Evolutionary conservation across 2,329 filamentous ascomycete species (phyloP), one percentile per base, ranked within the genome.

Genomic region (Aspergillus sp.): DNA sequence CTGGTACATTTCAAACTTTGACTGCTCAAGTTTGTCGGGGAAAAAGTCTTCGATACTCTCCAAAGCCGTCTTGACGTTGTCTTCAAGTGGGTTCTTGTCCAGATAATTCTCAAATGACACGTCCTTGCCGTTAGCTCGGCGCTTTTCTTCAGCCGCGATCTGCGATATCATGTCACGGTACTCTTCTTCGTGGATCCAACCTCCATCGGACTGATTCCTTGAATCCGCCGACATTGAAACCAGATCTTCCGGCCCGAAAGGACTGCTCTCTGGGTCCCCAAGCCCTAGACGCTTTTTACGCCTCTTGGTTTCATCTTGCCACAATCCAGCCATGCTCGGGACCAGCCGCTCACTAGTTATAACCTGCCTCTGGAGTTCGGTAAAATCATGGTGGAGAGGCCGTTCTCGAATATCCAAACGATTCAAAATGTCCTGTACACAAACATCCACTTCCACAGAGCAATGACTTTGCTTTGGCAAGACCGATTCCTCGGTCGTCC

Each of bases 171-270:
- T 70, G 26, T 78, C 66, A 19, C 75, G 68, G 50, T 81, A 89
- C 50, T 94, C 88, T 29, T 85, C 78, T 54, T 96, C 89, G 45
- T 95, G 88, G 34, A 95, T 81, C 89, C 91, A 98, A 0, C 78
- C 80, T n/a, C 78, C 75, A n/a, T 75, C 69, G 24, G 79, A 72
- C 2, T 76, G 75, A 38, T 83, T 72, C 33, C 86, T 74, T 19
- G 78, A 68, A 56, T 91, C 82, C 4, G 86, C 86, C 24, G 86
- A 93, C 79, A 96, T 93, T 2, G 86, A 85, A 3, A 93, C 73
- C 36, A 96, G 63, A 4, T 78, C 86, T 44, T 94, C 88, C 0
- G 78, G 68, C 2, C 82, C 78, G 43, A 94, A 94, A 0, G 86
- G 83, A 40, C 74, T 89, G 47, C 76, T 84, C 4, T 69, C 75